Conservation (phyloP, 192 early-diverging fungal species). For the Mortierella antarctica region DNA sequence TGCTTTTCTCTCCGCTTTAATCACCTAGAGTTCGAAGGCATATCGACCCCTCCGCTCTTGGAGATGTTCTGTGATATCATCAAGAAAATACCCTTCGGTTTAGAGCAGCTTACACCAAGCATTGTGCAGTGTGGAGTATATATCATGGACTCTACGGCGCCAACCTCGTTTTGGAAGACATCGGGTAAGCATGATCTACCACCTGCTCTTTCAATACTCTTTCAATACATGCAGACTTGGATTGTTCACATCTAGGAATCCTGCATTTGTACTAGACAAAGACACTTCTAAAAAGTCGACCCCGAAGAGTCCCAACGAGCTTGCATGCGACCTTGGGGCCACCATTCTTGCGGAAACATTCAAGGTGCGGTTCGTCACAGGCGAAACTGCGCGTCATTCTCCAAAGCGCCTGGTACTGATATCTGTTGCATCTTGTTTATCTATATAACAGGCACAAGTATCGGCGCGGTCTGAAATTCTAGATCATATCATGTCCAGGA, state of each 20-base stretch:
- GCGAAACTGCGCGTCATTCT: background rate
- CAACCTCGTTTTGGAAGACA: constrained; percentile 30
- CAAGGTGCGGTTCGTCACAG: constrained; percentile 43
- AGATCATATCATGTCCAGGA: constrained; percentile 70
- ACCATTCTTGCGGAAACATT: constrained; percentile 60
- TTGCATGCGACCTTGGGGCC: constrained; percentile 53
- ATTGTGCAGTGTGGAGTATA: constrained; percentile 61
- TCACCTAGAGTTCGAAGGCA: constrained; percentile 30
- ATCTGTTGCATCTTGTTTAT: background rate
- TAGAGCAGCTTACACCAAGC: constrained; percentile 68
- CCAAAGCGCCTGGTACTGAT: background rate
- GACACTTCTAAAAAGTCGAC: constrained; percentile 11
- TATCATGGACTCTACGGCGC: constrained; percentile 58
- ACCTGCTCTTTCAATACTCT: background rate
- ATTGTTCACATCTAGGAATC: background rate
- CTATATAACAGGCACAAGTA: constrained; percentile 58
- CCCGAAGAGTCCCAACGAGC: constrained; percentile 52
- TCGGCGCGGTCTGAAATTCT: constrained; percentile 77
- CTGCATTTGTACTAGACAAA: constrained; percentile 6
- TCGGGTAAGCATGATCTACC: constrained; percentile 7
- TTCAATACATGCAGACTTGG: background rate
- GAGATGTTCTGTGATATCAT: constrained; percentile 57
- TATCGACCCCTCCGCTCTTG: constrained; percentile 14
- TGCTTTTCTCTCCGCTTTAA: background rate
- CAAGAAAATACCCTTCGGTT: constrained; percentile 58